Evolutionary conservation across 2,329 filamentous ascomycete species (phyloP), one percentile per base, ranked within the genome.

Genomic region (Apiospora phragmitis): DNA sequence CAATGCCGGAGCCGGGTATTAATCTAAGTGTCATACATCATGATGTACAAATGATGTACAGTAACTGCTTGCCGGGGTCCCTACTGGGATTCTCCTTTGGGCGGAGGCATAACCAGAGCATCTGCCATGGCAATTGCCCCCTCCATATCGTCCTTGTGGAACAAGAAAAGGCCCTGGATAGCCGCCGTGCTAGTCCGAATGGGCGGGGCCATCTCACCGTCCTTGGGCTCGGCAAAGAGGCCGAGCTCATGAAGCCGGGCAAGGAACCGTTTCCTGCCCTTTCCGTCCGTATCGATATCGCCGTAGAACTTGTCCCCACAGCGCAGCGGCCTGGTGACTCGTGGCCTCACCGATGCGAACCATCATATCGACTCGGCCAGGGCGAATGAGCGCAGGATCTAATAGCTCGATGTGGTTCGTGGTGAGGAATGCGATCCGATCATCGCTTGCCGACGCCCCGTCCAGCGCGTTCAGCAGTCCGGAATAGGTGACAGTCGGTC

Each of bases 261-360:
- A 73, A 98, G 81, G 83, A 99, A 98, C 24, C 87, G 84, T 75
- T 87, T 83, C 76, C 90, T 90, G 26, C 90, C 88, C 7, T 83
- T 81, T 21, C 91, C 90, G 69, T 90, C 87, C 0, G 77, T 74
- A 77, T 97, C 95, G 32, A 94, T 84, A 43, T 97, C 93, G 4
- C 93, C 92, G 78, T 98, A 99, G 83, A 98, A 99, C 26, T 96
- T 90, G 80, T 97, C 92, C 92, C 94, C 95, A 99, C 83, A 99
- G 93, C 80, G 92, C 87, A 18, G 85, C 89, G 24, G 97, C 95
- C 82, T 98, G 96, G 80, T 93, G 92, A 71, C 90, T 87, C 3
- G 93, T 95, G 42, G 95, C 94, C 81, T 97, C 93, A 47, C 95
- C 95, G 67, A 99, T 92, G 69, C 94, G 90, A 4, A 97, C 89